A percentile compares a stretch with the other conserved stretches of the same genome.
Conservation (phyloP, 306 rosid species). For the Dryas alaskensis region DNA sequence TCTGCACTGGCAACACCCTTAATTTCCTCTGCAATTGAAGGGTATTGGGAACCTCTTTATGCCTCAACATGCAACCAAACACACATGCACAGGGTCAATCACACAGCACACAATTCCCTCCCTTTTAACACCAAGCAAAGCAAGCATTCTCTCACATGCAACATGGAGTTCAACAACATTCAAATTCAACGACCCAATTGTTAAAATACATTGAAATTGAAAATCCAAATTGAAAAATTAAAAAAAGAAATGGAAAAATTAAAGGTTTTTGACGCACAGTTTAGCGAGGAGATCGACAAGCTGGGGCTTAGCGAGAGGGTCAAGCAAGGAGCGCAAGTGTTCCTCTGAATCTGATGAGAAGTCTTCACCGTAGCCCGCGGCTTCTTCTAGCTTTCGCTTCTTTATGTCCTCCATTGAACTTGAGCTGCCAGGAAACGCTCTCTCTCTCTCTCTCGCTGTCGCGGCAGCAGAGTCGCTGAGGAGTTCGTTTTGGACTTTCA, state of each 20-base stretch:
- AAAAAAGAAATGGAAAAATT: background rate
- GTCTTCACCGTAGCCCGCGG: constrained; percentile 23
- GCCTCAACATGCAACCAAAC: constrained; percentile 88
- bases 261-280: constrained; percentile 44
- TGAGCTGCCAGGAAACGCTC: background rate
- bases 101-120: constrained; percentile 52
- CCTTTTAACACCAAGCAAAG: background rate
- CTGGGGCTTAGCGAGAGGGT: constrained; percentile 68
- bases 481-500: background rate
- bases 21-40: constrained; percentile 82
- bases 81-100: constrained; percentile 74
- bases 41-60: constrained; percentile 85
- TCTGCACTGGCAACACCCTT: constrained; percentile 73
- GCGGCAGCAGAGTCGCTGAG: background rate
- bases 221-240: background rate
- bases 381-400: constrained; percentile 69
- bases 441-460: background rate
- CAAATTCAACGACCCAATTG: background rate
- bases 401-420: constrained; percentile 59
- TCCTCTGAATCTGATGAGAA: constrained; percentile 40
- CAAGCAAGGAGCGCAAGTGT: constrained; percentile 57
- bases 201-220: background rate
- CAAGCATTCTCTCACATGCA: constrained; percentile 25
- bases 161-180: constrained; percentile 17
- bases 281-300: constrained; percentile 70